Evolutionary conservation across 441 rosid genomes (phyloP).

Genomic region (Brassica balearica): DNA sequence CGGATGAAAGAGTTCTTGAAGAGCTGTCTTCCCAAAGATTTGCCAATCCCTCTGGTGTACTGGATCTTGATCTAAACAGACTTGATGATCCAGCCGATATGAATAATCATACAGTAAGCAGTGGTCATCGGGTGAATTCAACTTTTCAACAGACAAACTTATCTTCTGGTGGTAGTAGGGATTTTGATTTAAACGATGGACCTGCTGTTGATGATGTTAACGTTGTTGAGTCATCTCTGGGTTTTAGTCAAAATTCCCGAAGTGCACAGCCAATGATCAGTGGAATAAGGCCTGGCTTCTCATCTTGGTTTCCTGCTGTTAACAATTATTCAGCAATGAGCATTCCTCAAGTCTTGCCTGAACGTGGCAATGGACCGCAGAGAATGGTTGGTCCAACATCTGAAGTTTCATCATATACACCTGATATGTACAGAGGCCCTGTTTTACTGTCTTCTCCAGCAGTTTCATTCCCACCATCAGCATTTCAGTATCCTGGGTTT

Average conservation of each 20-base stretch:
- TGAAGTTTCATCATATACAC: slow-evolving; percentile 52
- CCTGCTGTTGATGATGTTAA: slow-evolving; percentile 67
- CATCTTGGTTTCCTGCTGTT: slow-evolving; percentile 71
- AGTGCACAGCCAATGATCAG: slow-evolving; percentile 59
- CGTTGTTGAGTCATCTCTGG: slow-evolving; percentile 55
- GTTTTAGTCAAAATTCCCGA: slow-evolving; percentile 56
- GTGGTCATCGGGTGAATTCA: slow-evolving; percentile 49
- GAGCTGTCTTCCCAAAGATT: slow-evolving; percentile 63
- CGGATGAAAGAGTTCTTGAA: slow-evolving; percentile 81
- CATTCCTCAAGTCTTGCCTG: slow-evolving; percentile 65
- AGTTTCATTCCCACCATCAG: slow-evolving; percentile 50
- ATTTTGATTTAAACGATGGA: slow-evolving; percentile 94
- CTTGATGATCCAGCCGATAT: slow-evolving; percentile 66
- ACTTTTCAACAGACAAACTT: slow-evolving; percentile 48
- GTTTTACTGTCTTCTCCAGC: slow-evolving; percentile 69
- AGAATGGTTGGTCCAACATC: slow-evolving; percentile 56
- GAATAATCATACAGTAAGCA: slow-evolving; percentile 50
- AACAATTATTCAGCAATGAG: slow-evolving; percentile 62
- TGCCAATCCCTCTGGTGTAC: slow-evolving; percentile 60
- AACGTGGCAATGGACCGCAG: slow-evolving; percentile 61
- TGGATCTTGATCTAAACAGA: slow-evolving; percentile 89
- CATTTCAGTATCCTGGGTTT: slow-evolving; percentile 62
- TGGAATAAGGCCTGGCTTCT: slow-evolving; percentile 59
- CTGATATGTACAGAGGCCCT: slow-evolving; percentile 56
- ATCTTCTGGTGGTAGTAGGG: slow-evolving; percentile 56